These are phyloP conservation scores for Cryptococcus sp. DNA, from an alignment of 1,284 basidiomycete genomes.

Conservation along the genomic window DNA sequence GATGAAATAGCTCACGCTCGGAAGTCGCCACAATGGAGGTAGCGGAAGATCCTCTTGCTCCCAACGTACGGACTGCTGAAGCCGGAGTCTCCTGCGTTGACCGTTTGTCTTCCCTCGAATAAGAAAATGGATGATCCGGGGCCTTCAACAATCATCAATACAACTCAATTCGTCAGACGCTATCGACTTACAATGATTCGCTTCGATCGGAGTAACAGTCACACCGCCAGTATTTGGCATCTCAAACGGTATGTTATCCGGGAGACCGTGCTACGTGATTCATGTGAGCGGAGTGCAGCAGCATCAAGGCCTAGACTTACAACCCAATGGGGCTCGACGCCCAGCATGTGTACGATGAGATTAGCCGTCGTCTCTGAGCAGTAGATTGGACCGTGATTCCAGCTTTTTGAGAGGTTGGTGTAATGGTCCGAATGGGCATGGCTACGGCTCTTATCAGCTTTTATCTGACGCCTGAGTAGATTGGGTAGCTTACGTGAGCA, in stretches of 20 bases:
- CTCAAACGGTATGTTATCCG: slow-evolving; percentile 71
- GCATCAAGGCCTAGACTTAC: slow-evolving; percentile 55
- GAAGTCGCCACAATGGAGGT: slow-evolving; percentile 95
- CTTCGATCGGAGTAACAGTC: slow-evolving; percentile 88
- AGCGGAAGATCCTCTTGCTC: slow-evolving; percentile 71
- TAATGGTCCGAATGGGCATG: slow-evolving; percentile 96
- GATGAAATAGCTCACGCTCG: slow-evolving; percentile 61
- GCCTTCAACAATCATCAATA: slow-evolving; percentile 51
- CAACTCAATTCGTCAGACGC: not conserved
- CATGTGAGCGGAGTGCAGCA: slow-evolving; percentile 5
- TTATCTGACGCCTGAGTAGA: not conserved
- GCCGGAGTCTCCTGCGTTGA: slow-evolving; percentile 76
- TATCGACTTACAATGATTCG: slow-evolving; percentile 78
- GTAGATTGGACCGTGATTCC: slow-evolving; percentile 91
- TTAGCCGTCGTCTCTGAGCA: slow-evolving; percentile 91
- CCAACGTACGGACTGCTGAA: slow-evolving; percentile 73
- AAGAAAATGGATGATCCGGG: slow-evolving; percentile 93
- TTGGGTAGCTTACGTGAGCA: slow-evolving; percentile 67
- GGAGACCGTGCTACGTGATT: slow-evolving; percentile 58
- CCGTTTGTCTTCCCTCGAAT: slow-evolving; percentile 87
- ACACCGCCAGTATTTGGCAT: slow-evolving; percentile 86
- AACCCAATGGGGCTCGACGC: slow-evolving; percentile 84
- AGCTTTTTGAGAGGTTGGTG: slow-evolving; percentile 80
- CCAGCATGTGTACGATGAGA: slow-evolving; percentile 83
- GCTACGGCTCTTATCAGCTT: slow-evolving; percentile 53